Base-by-base conservation (phyloP, 2,329 filamentous ascomycete genomes). In the Venturia carpophila region DNA sequence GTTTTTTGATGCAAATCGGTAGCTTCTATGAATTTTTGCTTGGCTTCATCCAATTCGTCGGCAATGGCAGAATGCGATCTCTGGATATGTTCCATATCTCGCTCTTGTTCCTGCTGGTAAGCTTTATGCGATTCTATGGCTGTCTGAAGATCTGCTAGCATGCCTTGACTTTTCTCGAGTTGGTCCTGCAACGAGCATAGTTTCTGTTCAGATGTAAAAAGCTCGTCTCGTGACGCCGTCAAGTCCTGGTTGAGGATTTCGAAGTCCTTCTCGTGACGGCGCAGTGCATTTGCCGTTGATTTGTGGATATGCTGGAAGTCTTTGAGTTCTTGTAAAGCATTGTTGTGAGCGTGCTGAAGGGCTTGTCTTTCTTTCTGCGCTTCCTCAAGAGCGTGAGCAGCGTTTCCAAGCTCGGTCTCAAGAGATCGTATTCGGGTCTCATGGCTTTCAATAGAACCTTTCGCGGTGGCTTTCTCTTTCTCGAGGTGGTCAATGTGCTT, bases 21-120 rank as follows among this genome's bases (percentile, higher is more conserved):
- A n/a, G 52, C 52, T 21, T 58, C 27, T 15, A 58, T 13, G 5
- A 58, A 58, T 6, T 58, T n/a, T n/a, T 58, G 52, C 52, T 58
- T 58, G 6, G 37, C 27, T 3, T 58, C 27, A n/a, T 37, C 9
- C 52, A 58, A 37, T n/a, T 58, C 52, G 17, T 58, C 9, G 30
- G 3, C 11, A 10, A 58, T 37, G 10, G 27, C 17, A 27, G 27
- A 19, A 13, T 58, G 27, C 5, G 30, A 37, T 58, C 6, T 58
- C 52, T 11, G 15, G 52, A 15, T 15, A 9, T 34, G 6, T 58
- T 58, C 52, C 30, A 58, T 15, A 11, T 34, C 27, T 7, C 30
- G 52, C 27, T 37, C 10, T 24, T 58, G 52, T 37, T 58, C 27
- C 27, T 34, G 27, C 30, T n/a, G 27, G 52, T 58, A 58, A 27